Conservation (phyloP, 2,329 filamentous ascomycete species). For the Ophiostoma sp. region DNA sequence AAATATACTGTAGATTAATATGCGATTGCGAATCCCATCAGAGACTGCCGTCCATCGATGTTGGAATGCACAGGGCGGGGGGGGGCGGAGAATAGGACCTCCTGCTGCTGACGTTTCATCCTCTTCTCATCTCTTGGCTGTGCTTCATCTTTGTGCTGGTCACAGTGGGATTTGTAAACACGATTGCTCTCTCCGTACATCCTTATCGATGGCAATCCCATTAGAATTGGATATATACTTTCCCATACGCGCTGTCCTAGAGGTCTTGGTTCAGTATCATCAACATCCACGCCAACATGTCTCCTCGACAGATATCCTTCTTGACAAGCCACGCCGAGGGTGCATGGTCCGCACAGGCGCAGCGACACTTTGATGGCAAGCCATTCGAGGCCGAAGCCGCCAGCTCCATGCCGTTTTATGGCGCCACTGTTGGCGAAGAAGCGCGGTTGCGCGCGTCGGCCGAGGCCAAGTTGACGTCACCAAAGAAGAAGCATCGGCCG, state of each 20-base stretch:
- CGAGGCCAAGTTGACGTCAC: background rate
- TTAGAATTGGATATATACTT: slow-evolving; percentile 2
- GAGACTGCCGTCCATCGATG: too few relatives aligned
- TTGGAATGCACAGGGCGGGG: background rate
- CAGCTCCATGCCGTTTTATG: slow-evolving; percentile 17
- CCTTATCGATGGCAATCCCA: too few relatives aligned
- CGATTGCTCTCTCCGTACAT: too few relatives aligned
- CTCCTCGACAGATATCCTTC: slow-evolving; percentile 17
- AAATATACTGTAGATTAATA: background rate
- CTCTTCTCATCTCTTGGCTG: background rate
- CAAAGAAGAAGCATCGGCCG: slow-evolving; percentile 27
- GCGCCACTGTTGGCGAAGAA: slow-evolving; percentile 4
- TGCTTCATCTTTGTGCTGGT: slow-evolving; percentile 10
- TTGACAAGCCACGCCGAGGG: slow-evolving; percentile 12
- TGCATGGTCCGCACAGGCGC: slow-evolving; percentile 13
- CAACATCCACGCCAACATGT: slow-evolving; percentile 10
- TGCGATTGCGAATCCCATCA: background rate
- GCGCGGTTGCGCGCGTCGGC: slow-evolving; percentile 5
- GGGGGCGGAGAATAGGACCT: background rate
- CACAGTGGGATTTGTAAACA: background rate
- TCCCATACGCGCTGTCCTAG: background rate
- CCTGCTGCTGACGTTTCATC: background rate
- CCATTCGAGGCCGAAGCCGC: slow-evolving; percentile 15
- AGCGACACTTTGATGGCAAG: slow-evolving; percentile 18
- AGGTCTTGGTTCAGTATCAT: background rate